Evolutionary conservation across 768 basidiomycete species (phyloP).

Genomic region (Sutorius australiensis): DNA sequence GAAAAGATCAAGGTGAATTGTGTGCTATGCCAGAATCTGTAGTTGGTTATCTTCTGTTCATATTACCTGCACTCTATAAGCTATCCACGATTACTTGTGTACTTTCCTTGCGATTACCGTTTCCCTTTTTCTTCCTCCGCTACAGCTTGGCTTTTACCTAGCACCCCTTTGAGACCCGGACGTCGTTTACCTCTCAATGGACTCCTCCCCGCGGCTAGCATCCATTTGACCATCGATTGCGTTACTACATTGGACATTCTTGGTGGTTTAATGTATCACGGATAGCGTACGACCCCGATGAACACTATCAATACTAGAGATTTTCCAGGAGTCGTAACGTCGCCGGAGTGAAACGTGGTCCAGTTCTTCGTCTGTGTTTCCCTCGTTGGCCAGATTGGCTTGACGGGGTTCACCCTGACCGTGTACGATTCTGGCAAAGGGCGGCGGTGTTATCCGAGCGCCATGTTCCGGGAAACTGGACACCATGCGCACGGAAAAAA

Average conservation of each 20-base stretch:
- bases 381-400: too few relatives aligned
- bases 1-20: conserved; percentile 57
- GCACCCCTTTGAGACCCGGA: conserved; percentile 7
- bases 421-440: background rate
- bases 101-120: conserved; percentile 12
- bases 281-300: conserved; percentile 22
- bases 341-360: too few relatives aligned
- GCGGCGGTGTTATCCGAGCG: conserved; percentile 17
- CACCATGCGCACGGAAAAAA: background rate
- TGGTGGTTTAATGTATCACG: conserved; percentile 20
- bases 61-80: conserved; percentile 27
- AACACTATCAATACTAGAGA: conserved; percentile 7
- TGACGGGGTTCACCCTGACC: too few relatives aligned
- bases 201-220: conserved; percentile 10
- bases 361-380: too few relatives aligned
- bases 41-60: conserved; percentile 37
- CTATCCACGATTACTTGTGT: conserved; percentile 31
- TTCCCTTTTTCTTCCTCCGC: too few relatives aligned
- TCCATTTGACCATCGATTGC: conserved; percentile 5
- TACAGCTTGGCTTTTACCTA: background rate
- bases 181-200: conserved; percentile 9
- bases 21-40: conserved; percentile 64
- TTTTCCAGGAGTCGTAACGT: background rate
- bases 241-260: conserved; percentile 12
- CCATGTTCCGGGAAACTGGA: conserved; percentile 27